Evolutionary conservation across 768 basidiomycete genomes (phyloP).

Genomic region (Termitomyces sp.): DNA sequence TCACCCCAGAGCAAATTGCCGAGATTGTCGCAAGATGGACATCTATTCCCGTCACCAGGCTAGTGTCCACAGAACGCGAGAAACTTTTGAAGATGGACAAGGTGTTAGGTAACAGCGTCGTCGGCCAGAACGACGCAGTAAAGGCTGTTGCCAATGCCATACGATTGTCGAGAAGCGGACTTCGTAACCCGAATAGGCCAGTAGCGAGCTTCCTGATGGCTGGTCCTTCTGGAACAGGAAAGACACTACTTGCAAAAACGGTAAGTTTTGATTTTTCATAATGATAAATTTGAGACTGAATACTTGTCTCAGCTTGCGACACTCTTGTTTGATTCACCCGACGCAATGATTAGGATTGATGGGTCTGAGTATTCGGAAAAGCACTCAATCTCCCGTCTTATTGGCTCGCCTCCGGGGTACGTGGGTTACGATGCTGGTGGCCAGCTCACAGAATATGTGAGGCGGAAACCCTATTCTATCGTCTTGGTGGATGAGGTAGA

Average conservation of each 20-base stretch:
- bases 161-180: slow-evolving; percentile 87
- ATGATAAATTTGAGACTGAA: background rate
- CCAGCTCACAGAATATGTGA: slow-evolving; percentile 90
- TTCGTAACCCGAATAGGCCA: slow-evolving; percentile 83
- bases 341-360: slow-evolving; percentile 91
- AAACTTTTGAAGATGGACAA: slow-evolving; percentile 87
- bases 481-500: slow-evolving; percentile 88
- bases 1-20: slow-evolving; percentile 87
- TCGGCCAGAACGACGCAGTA: slow-evolving; percentile 90
- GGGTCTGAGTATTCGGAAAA: slow-evolving; percentile 90
- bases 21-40: slow-evolving; percentile 95
- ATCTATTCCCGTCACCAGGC: slow-evolving; percentile 81
- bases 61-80: slow-evolving; percentile 89
- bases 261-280: slow-evolving; percentile 37
- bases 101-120: slow-evolving; percentile 68
- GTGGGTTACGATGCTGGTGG: slow-evolving; percentile 90
- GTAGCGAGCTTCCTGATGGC: slow-evolving; percentile 93
- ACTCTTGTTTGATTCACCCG: slow-evolving; percentile 85
- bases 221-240: slow-evolving; percentile 88
- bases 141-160: slow-evolving; percentile 93
- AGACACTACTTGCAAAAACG: slow-evolving; percentile 88
- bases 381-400: slow-evolving; percentile 49
- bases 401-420: slow-evolving; percentile 76
- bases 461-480: slow-evolving; percentile 87
- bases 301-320: slow-evolving; percentile 64